phyloP scores from a whole-genome alignment of 2,329 filamentous ascomycete species.

The Cryphonectria radicalis region DNA sequence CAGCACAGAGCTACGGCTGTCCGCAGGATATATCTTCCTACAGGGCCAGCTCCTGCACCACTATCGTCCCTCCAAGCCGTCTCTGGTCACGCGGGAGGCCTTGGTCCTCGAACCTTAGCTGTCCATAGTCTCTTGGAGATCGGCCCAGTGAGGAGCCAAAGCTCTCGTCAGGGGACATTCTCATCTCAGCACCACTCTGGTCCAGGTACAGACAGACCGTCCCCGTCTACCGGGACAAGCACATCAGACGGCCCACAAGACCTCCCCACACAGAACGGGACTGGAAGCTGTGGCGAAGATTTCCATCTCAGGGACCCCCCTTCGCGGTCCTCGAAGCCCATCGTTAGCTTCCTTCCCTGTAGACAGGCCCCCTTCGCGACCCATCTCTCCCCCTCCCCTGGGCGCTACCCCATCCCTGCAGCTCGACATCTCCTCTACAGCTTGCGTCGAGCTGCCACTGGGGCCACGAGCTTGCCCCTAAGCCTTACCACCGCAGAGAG shows the following conservation, averaged over 20 bases:
- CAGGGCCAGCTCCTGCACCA: background rate
- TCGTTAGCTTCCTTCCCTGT: constrained; percentile 3
- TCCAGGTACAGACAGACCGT: constrained; percentile 13
- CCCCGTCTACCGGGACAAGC: constrained; percentile 12
- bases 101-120: background rate
- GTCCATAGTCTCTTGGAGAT: background rate
- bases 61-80: background rate
- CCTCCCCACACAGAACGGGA: constrained; percentile 7
- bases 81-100: background rate
- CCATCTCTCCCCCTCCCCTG: constrained; percentile 12
- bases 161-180: background rate
- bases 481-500: constrained; percentile 6
- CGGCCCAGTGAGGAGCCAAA: background rate
- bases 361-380: constrained; percentile 2
- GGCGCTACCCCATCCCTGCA: constrained; percentile 13
- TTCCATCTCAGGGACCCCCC: background rate
- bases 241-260: constrained; percentile 18
- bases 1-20: constrained; percentile 2
- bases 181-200: constrained; percentile 6
- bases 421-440: constrained; percentile 7
- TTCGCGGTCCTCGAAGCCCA: constrained; percentile 11
- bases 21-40: background rate
- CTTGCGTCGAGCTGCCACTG: constrained; percentile 4
- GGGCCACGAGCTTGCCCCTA: background rate
- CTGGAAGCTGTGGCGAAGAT: constrained; percentile 18